Conservation (phyloP, 1,284 basidiomycete species). For the Ustilago crameri region DNA sequence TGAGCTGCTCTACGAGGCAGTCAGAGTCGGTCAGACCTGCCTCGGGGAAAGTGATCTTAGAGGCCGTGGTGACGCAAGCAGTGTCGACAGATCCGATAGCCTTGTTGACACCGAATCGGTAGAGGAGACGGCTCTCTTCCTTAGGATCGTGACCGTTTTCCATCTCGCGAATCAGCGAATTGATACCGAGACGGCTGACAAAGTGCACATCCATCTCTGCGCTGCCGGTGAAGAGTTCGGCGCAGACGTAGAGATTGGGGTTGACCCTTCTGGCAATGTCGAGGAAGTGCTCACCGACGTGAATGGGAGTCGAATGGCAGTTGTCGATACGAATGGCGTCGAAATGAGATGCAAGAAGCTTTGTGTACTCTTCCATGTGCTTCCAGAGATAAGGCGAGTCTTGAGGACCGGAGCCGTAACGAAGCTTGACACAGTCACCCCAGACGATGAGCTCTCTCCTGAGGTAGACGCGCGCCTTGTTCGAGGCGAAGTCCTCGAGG, state of each 20-base stretch:
- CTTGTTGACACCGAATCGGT: constrained; percentile 63
- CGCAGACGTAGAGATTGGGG: constrained; percentile 92
- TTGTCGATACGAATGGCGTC: constrained; percentile 98
- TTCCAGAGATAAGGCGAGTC: constrained; percentile 95
- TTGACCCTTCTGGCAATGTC: constrained; percentile 89
- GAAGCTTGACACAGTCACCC: constrained; percentile 97
- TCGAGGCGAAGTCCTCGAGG: constrained; percentile 91
- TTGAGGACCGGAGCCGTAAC: constrained; percentile 74
- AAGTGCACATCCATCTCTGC: constrained; percentile 77
- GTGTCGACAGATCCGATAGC: constrained; percentile 63
- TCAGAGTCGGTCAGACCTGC: constrained; percentile 31
- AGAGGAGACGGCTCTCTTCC: constrained; percentile 61
- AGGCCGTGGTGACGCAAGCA: constrained; percentile 48
- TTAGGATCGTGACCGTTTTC: constrained; percentile 63
- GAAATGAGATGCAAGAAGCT: constrained; percentile 80
- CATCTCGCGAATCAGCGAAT: constrained; percentile 64
- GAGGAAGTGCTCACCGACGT: constrained; percentile 89
- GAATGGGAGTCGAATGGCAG: constrained; percentile 94
- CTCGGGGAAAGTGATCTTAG: constrained; percentile 72
- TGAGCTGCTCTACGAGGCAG: constrained; percentile 51
- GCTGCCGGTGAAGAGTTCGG: constrained; percentile 94
- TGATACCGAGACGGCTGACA: constrained; percentile 63
- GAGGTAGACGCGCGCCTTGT: constrained; percentile 93
- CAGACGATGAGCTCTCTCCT: constrained; percentile 95
- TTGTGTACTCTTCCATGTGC: constrained; percentile 82